Percentiles rank a stretch among this genome's conserved stretches.
phyloP scores from a whole-genome alignment of 352 stramenopile species.

The Pythium phragmitis region DNA sequence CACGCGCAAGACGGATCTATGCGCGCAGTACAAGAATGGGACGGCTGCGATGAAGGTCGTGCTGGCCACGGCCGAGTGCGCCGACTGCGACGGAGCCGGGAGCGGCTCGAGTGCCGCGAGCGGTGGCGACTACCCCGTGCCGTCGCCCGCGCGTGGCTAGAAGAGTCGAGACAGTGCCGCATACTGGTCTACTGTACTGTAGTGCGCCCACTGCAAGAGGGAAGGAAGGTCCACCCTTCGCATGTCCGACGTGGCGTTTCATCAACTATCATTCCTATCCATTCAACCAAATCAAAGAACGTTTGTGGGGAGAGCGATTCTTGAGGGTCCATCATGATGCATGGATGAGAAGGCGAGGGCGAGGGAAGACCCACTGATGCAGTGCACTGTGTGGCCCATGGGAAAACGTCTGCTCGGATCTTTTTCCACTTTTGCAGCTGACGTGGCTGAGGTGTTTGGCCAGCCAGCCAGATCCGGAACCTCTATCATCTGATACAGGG shows the following conservation, averaged over 20 bases:
- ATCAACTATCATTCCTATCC: too few species aligned
- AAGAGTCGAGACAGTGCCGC: too few species aligned
- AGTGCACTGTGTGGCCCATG: too few species aligned
- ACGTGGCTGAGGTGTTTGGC: conserved; percentile 6
- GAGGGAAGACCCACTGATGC: not conserved
- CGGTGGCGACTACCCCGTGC: too few species aligned
- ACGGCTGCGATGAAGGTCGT: conserved; percentile 48
- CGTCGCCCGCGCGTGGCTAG: too few species aligned
- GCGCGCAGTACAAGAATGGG: conserved; percentile 55
- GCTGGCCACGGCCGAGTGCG: conserved; percentile 56
- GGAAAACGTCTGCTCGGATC: not conserved
- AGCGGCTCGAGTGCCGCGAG: too few species aligned
- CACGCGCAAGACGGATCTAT: conserved; percentile 50
- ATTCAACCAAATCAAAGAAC: too few species aligned
- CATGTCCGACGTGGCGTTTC: not conserved
- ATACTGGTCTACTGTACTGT: too few species aligned
- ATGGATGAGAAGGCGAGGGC: not conserved
- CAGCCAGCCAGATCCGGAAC: not conserved
- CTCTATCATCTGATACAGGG: not conserved
- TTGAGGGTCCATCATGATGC: too few species aligned
- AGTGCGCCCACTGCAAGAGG: not conserved
- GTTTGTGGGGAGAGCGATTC: too few species aligned
- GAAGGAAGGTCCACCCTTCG: not conserved
- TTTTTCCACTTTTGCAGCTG: conserved; percentile 13
- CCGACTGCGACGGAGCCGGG: conserved; percentile 8